These are phyloP conservation scores for Phytophthora pini DNA, from an alignment of 352 stramenopile genomes.

Conservation along the genomic window DNA sequence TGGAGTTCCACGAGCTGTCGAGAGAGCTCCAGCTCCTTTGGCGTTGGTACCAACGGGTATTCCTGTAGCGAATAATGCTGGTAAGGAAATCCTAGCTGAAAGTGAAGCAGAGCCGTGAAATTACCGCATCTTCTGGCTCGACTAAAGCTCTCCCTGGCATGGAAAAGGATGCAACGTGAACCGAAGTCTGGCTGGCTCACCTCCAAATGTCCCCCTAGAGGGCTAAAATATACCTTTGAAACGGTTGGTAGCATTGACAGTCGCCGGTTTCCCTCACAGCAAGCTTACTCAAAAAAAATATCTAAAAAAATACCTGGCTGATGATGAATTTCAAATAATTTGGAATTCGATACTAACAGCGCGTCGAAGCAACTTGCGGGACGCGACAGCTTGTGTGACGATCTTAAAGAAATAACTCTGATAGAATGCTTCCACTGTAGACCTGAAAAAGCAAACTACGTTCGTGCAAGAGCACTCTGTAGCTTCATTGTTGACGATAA, in stretches of 20 bases:
- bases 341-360: no score
- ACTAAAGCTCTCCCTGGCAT: slow-evolving; percentile 27
- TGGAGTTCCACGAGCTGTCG: slow-evolving; percentile 69
- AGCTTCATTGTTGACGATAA: no score
- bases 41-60: slow-evolving; percentile 75
- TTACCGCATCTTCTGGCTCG: slow-evolving; percentile 52
- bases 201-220: background rate
- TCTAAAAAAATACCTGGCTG: no score
- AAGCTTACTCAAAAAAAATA: no score
- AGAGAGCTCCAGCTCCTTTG: slow-evolving; percentile 76
- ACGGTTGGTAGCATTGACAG: background rate
- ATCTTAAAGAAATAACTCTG: no score
- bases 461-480: no score
- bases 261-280: no score
- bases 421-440: no score
- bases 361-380: no score
- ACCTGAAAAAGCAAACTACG: no score
- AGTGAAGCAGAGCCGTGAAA: background rate
- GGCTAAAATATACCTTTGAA: slow-evolving; percentile 6
- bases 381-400: no score
- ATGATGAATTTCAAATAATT: no score
- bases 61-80: slow-evolving; percentile 38
- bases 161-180: background rate
- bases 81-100: background rate
- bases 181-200: background rate